These are phyloP conservation scores for Solanum pennellii DNA, from an alignment of 257 asterid genomes.

Conservation along the genomic window DNA sequence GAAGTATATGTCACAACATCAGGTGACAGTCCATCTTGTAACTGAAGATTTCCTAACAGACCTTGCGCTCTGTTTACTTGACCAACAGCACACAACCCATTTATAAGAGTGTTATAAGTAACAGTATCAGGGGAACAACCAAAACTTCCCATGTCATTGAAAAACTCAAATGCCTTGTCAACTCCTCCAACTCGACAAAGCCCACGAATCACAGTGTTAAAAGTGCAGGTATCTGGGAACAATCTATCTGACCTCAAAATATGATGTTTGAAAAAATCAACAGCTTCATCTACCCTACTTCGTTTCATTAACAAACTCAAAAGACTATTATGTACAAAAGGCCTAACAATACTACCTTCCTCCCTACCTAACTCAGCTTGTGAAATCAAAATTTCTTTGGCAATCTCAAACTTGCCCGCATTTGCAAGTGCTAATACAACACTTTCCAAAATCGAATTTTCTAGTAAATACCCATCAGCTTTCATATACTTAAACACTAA, in stretches of 20 bases:
- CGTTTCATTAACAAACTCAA: constrained; percentile 45
- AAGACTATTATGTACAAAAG: constrained; percentile 51
- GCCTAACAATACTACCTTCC: constrained; percentile 28
- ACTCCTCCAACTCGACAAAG: constrained; percentile 52
- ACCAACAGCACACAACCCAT: constrained; percentile 63
- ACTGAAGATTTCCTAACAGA: constrained; percentile 47
- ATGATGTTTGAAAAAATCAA: constrained; percentile 43
- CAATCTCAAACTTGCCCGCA: constrained; percentile 43
- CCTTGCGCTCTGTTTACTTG: constrained; percentile 43
- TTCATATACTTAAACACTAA: constrained; percentile 42
- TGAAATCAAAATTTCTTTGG: constrained; percentile 55
- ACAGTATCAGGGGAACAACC: constrained; percentile 55
- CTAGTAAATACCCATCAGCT: constrained; percentile 44
- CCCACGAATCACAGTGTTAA: constrained; percentile 71
- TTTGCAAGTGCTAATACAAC: constrained; percentile 38
- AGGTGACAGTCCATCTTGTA: constrained; percentile 33
- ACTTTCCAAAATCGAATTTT: constrained; percentile 21
- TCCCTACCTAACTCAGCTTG: constrained; percentile 35
- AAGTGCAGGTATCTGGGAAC: constrained; percentile 50
- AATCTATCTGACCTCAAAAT: constrained; percentile 45
- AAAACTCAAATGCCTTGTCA: constrained; percentile 55
- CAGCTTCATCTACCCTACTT: constrained; percentile 55
- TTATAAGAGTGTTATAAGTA: constrained; percentile 55
- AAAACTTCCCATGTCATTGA: constrained; percentile 44
- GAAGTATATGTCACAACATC: constrained; percentile 77